These are phyloP conservation scores for Pichia sp. DNA, from an alignment of 1,139 yeast species.

Conservation along the genomic window DNA sequence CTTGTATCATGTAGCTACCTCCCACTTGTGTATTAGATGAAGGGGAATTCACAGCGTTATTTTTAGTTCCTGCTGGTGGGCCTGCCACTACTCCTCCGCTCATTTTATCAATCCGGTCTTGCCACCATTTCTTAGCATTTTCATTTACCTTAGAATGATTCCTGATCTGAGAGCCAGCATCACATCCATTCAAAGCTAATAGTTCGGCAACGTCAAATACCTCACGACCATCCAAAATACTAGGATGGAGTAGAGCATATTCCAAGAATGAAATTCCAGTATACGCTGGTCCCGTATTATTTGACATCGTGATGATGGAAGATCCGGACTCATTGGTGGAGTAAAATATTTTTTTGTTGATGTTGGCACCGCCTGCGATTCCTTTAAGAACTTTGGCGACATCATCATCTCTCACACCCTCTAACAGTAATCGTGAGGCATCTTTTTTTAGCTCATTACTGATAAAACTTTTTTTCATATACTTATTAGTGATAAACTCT, in stretches of 20 bases:
- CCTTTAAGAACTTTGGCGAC: slow-evolving; percentile 44
- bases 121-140: slow-evolving; percentile 54
- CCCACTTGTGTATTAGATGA: neutral
- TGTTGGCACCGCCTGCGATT: slow-evolving; percentile 49
- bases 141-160: slow-evolving; percentile 18
- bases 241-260: slow-evolving; percentile 52
- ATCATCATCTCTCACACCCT: slow-evolving; percentile 50
- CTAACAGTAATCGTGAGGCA: slow-evolving; percentile 33
- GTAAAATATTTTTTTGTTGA: slow-evolving; percentile 32
- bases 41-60: too few species aligned
- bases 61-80: neutral
- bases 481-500: slow-evolving; percentile 49
- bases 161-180: slow-evolving; percentile 30
- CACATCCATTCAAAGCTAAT: slow-evolving; percentile 62
- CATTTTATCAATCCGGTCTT: slow-evolving; percentile 36
- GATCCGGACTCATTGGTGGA: neutral
- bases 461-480: slow-evolving; percentile 41
- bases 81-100: slow-evolving; percentile 9
- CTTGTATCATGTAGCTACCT: neutral
- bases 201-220: slow-evolving; percentile 73
- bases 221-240: slow-evolving; percentile 21
- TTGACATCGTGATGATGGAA: neutral
- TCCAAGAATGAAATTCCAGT: slow-evolving; percentile 48
- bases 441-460: slow-evolving; percentile 15
- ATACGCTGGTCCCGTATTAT: neutral